Base-by-base conservation (phyloP, 2,329 filamentous ascomycete species). In the Amauroascus verrucosus region DNA sequence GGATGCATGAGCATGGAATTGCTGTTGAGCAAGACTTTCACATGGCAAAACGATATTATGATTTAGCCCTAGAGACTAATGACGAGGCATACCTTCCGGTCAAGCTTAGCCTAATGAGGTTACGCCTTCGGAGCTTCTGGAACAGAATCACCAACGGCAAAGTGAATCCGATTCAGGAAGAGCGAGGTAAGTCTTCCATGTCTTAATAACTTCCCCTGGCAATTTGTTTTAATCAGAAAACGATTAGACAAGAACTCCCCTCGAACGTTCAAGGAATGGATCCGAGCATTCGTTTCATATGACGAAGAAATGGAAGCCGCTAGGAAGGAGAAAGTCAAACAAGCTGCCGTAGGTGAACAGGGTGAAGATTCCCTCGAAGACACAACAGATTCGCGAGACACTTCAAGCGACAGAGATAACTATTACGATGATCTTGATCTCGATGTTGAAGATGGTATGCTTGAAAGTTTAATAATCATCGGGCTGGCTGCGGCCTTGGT, bases 1-100 rank as follows among this genome's bases (percentile, higher is more conserved):
- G 93, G 93, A 97, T 98, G 91, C 89, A 98, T 64, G 93, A 98
- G 70, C 96, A 97, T 64, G 93, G 93, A 6, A 77, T 97, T 48
- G 88, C 90, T 1, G 80, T 97, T 18, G 85, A 86, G 52, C 93
- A 98, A 66, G 93, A 98, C 65, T 98, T 94, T 67, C 93, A 98
- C 65, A 82, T 98, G 54, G 93, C 94, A 1, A 98, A 98, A 71
- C 78, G 93, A 51, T 95, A 90, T 70, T 98, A 98, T 65, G 93
- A 98, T 63, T 79, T 93, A 56, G 91, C 93, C 0, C 74, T 96
- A 28, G 88, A 90, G 64, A 90, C 91, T 0, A 98, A 95, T 62
- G 79, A 84, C 47, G 94, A 98, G 69, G 90, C 93, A 0, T 97
- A 97, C 65, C 77, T 97, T 0, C 93, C 93, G 0, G 93, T 97